phyloP scores from a whole-genome alignment of 148 eudicot species.

The Euryodendron excelsum region DNA sequence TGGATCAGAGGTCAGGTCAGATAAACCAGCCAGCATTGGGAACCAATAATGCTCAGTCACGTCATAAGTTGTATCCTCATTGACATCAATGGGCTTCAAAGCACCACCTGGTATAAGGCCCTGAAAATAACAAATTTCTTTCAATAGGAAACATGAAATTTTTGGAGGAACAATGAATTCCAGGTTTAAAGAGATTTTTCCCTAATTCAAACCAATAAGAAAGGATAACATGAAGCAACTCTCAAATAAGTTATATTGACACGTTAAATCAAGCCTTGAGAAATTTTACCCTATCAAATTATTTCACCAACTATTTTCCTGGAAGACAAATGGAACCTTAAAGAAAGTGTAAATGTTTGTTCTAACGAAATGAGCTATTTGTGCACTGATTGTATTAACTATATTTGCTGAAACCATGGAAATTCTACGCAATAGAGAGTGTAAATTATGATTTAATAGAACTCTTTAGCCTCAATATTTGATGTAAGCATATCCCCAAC shows the following conservation, averaged over 20 bases:
- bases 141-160: background rate
- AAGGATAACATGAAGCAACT: background rate
- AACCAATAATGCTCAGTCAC: constrained; percentile 99
- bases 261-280: background rate
- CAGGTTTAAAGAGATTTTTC: background rate
- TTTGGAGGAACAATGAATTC: background rate
- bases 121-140: constrained; percentile 38
- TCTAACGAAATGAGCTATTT: background rate
- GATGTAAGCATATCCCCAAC: background rate
- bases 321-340: constrained; percentile 1
- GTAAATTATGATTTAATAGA: background rate
- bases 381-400: background rate
- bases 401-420: background rate
- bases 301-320: background rate
- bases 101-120: constrained; percentile 98
- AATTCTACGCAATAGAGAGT: too few relatives aligned
- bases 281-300: background rate
- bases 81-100: constrained; percentile 72
- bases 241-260: background rate
- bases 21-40: constrained; percentile 98
- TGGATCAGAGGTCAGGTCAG: constrained; percentile 94
- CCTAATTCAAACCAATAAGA: background rate
- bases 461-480: background rate
- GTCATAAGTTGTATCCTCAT: constrained; percentile 60
- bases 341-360: background rate